A percentile compares a stretch with the other conserved stretches of the same genome.
These are phyloP conservation scores for Mortierella claussenii DNA, from an alignment of 192 early-diverging fungal genomes.

Conservation along the genomic window DNA sequence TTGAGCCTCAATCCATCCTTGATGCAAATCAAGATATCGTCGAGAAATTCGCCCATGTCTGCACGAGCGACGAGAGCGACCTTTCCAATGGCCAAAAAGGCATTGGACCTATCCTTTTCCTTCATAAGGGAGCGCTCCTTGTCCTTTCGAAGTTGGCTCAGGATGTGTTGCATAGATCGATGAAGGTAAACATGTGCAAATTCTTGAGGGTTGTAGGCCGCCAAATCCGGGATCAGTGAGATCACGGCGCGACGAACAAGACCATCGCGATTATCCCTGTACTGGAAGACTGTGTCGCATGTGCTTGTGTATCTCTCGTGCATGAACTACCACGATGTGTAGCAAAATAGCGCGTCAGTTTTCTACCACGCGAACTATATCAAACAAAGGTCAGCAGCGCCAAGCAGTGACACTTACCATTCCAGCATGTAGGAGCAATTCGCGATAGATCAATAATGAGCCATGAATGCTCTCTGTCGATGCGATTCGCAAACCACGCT, in stretches of 20 bases:
- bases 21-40: constrained; percentile 78
- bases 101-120: constrained; percentile 57
- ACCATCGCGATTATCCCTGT: constrained; percentile 81
- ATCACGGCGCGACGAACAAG: constrained; percentile 88
- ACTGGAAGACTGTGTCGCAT: constrained; percentile 78
- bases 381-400: not conserved
- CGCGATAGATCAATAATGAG: constrained; percentile 81
- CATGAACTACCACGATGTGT: constrained; percentile 74
- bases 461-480: constrained; percentile 88
- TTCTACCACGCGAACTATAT: not conserved
- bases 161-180: constrained; percentile 77
- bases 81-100: constrained; percentile 87
- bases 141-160: constrained; percentile 77
- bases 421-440: constrained; percentile 82
- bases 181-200: constrained; percentile 80
- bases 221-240: constrained; percentile 83
- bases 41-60: constrained; percentile 83
- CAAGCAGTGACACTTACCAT: constrained; percentile 62
- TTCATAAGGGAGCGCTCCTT: constrained; percentile 66
- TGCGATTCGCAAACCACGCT: constrained; percentile 73
- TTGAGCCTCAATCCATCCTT: constrained; percentile 78
- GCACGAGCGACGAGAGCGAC: constrained; percentile 83
- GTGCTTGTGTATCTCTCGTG: constrained; percentile 78
- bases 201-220: constrained; percentile 75
- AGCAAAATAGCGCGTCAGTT: not conserved